phyloP scores from a whole-genome alignment of 129 eudicot genomes.

The Dittrichia graveolens region DNA sequence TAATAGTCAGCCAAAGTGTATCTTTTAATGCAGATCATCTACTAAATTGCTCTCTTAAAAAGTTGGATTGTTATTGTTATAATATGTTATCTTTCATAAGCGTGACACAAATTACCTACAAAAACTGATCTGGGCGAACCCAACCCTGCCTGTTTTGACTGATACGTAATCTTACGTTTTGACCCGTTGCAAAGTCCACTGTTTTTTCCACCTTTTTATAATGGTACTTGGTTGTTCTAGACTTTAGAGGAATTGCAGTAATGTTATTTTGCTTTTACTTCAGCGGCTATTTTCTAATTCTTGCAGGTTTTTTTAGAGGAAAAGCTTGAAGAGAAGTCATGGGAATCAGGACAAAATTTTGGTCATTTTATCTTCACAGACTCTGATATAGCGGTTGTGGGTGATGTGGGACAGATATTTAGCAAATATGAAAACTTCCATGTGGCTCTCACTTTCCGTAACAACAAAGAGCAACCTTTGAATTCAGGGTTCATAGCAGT shows the following conservation, averaged over 20 bases:
- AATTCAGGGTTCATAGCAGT: conserved; percentile 98
- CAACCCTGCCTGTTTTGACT: background rate
- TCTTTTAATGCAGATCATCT: background rate
- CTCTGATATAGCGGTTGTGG: conserved; percentile 87
- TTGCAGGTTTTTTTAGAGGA: conserved; percentile 73
- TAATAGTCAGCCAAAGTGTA: background rate
- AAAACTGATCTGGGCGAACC: background rate
- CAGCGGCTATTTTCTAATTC: conserved; percentile 4
- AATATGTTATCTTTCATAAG: background rate
- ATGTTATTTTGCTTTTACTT: conserved; percentile 26
- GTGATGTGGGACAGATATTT: conserved; percentile 68
- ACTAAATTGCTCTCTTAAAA: background rate
- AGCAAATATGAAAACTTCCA: conserved; percentile 59
- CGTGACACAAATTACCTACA: background rate
- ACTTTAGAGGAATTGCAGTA: conserved; percentile 2
- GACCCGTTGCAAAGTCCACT: background rate
- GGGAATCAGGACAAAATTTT: conserved; percentile 37
- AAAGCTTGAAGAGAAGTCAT: conserved; percentile 59
- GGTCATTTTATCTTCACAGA: conserved; percentile 76
- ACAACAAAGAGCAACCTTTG: conserved; percentile 91
- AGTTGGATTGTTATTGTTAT: background rate
- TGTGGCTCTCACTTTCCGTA: conserved; percentile 92
- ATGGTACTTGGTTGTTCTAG: background rate
- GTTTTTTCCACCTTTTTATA: background rate
- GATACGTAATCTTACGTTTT: too few species aligned